phyloP scores from a whole-genome alignment of 768 basidiomycete species.

The Tubosaeta sp. region DNA sequence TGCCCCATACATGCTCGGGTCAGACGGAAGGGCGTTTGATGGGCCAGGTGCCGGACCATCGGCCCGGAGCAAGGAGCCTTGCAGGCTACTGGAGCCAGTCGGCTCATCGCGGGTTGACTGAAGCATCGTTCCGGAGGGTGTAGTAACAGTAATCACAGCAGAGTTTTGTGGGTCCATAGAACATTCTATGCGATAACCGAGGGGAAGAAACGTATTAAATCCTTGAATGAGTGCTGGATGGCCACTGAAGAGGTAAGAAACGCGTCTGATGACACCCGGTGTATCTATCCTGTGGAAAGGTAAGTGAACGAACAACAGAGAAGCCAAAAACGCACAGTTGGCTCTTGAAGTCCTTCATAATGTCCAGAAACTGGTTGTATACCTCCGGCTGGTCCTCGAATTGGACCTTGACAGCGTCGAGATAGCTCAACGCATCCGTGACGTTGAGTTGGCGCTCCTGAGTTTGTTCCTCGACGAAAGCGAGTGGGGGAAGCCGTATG shows the following conservation, averaged over 20 bases:
- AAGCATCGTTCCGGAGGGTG: slow-evolving; percentile 62
- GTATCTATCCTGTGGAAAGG: slow-evolving; percentile 77
- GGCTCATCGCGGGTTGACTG: slow-evolving; percentile 50
- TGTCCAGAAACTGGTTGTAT: slow-evolving; percentile 61
- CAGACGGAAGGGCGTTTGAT: slow-evolving; percentile 12
- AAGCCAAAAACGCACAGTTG: slow-evolving; percentile 40
- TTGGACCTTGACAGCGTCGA: slow-evolving; percentile 61
- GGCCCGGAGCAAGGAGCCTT: slow-evolving; percentile 31
- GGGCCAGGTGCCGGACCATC: slow-evolving; percentile 13
- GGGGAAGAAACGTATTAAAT: slow-evolving; percentile 96
- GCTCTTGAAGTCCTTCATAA: slow-evolving; percentile 76
- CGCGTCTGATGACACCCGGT: slow-evolving; percentile 93
- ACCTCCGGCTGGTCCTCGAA: slow-evolving; percentile 58
- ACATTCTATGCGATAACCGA: slow-evolving; percentile 91
- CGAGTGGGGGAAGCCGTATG: slow-evolving; percentile 18
- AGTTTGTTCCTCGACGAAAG: slow-evolving; percentile 24
- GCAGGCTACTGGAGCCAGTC: slow-evolving; percentile 33
- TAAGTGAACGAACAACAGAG: slow-evolving; percentile 1
- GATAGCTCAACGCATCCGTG: slow-evolving; percentile 57
- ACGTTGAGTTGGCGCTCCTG: slow-evolving; percentile 52
- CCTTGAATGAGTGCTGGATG: slow-evolving; percentile 92
- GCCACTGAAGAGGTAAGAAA: slow-evolving; percentile 87
- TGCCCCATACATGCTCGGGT: slow-evolving; percentile 25
- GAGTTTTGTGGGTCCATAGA: slow-evolving; percentile 58
- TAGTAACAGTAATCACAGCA: slow-evolving; percentile 72